A percentile compares a stretch with the other conserved stretches of the same genome.
phyloP scores from a whole-genome alignment of 805 yeast species.

The Pichia paraexigua region DNA sequence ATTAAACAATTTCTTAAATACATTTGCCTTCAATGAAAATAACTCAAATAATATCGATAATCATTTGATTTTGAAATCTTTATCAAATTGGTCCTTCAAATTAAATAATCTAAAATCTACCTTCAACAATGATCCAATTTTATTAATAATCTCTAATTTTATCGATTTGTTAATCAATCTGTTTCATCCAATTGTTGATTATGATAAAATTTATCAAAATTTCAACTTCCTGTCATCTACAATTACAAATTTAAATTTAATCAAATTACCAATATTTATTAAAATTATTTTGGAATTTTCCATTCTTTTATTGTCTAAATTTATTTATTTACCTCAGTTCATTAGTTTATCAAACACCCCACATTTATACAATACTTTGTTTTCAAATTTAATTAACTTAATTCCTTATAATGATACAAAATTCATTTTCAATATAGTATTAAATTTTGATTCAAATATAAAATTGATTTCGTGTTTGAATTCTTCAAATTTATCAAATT shows the following conservation, averaged over 20 bases:
- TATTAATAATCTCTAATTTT: background rate
- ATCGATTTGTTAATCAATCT: slow-evolving; percentile 16
- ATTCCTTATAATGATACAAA: slow-evolving; percentile 13
- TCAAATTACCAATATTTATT: slow-evolving; percentile 16
- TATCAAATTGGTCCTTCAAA: slow-evolving; percentile 20
- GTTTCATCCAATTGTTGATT: slow-evolving; percentile 14
- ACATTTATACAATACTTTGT: slow-evolving; percentile 1
- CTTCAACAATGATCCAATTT: background rate
- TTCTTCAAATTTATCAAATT: background rate
- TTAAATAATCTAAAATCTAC: slow-evolving; percentile 6
- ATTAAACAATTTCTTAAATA: slow-evolving; percentile 16
- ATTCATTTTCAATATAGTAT: slow-evolving; percentile 8
- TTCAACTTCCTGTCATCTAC: background rate
- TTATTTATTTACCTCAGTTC: slow-evolving; percentile 10
- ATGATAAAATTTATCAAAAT: background rate
- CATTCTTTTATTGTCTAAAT: slow-evolving; percentile 9
- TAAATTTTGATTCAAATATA: slow-evolving; percentile 6
- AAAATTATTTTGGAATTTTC: slow-evolving; percentile 20
- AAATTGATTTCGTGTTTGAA: slow-evolving; percentile 2
- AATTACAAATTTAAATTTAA: slow-evolving; percentile 7
- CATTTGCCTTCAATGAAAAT: slow-evolving; percentile 16
- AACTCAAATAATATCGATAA: background rate
- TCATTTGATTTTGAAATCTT: slow-evolving; percentile 15
- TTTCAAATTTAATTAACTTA: slow-evolving; percentile 9
- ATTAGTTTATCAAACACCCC: background rate